Base-by-base conservation (phyloP, 2,329 filamentous ascomycete species). In the Colletotrichum siamense region DNA sequence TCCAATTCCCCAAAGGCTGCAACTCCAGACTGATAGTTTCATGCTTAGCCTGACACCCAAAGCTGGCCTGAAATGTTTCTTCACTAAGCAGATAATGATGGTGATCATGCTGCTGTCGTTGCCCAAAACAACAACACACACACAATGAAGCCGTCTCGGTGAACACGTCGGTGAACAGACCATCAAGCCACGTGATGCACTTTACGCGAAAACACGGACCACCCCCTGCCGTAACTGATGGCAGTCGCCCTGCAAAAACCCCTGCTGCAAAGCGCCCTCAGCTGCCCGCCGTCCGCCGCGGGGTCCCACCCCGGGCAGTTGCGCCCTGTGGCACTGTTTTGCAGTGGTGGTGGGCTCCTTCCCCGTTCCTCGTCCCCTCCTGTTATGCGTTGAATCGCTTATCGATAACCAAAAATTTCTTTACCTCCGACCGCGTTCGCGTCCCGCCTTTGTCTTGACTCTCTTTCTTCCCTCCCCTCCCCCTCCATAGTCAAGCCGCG, bases 371-470 rank as follows among this genome's bases (percentile, higher is more conserved):
- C 24, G 0, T 18, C 67, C 34, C 59, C 39, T 34, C 73, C 57
- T 28, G 62, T 65, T 62, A 69, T 76, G 73, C 73, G 63, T 76
- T 73, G 57, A 22, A 52, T 52, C n/a, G 44, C 44, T 52, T 74
- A 74, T 74, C 74, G 74, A 76, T 76, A 76, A 69, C 71, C 65
- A 76, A 76, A 76, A 76, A 76, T 76, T 76, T 76, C 74, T 76
- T 76, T 76, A 74, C 71, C 34, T 76, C 74, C 65, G 64, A 76
- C 70, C 74, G 74, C 64, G 74, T 76, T 69, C 74, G 74, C 74
- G 70, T 76, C 26, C 70, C 74, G 59, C 70, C 65, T 73, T 74
- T 76, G 26, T 65, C 65, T 73, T 66, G 64, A 65, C 70, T 69
- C 70, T 74, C 65, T 74, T 69, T 49, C 74, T 76, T 76, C 70